Conservation (phyloP, 306 rosid species). For the Cicer pinnatifidum region DNA sequence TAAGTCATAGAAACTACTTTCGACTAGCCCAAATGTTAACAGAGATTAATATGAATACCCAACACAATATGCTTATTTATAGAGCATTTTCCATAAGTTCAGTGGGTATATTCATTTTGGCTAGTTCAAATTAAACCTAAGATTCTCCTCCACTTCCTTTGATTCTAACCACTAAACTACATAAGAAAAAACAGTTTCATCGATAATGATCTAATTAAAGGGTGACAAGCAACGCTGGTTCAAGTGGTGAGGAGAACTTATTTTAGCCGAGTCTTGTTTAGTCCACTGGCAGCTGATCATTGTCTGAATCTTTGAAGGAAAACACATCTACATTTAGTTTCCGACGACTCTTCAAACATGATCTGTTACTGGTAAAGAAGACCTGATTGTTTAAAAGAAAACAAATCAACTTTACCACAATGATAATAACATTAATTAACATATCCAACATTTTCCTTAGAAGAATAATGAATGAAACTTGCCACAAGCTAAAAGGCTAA, state of each 20-base stretch:
- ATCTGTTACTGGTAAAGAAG: background rate
- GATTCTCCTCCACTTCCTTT: too few species aligned
- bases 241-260: background rate
- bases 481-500: conserved; percentile 12
- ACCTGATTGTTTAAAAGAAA: conserved; percentile 12
- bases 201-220: too few species aligned
- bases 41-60: too few species aligned
- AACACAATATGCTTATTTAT: too few species aligned
- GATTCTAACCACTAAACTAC: too few species aligned
- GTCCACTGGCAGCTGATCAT: conserved; percentile 1
- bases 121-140: too few species aligned
- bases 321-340: conserved; percentile 4
- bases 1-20: too few species aligned
- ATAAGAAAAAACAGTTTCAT: too few species aligned
- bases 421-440: background rate
- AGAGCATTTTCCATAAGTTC: too few species aligned
- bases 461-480: background rate
- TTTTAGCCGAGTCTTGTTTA: background rate
- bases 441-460: background rate
- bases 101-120: too few species aligned
- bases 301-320: background rate
- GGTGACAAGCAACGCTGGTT: background rate
- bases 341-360: background rate
- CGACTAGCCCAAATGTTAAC: too few species aligned
- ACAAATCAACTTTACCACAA: background rate